Percentiles rank a stretch among this genome's conserved stretches.
Conservation (phyloP, 2,329 filamentous ascomycete genomes). For the Colletotrichum sp. region DNA sequence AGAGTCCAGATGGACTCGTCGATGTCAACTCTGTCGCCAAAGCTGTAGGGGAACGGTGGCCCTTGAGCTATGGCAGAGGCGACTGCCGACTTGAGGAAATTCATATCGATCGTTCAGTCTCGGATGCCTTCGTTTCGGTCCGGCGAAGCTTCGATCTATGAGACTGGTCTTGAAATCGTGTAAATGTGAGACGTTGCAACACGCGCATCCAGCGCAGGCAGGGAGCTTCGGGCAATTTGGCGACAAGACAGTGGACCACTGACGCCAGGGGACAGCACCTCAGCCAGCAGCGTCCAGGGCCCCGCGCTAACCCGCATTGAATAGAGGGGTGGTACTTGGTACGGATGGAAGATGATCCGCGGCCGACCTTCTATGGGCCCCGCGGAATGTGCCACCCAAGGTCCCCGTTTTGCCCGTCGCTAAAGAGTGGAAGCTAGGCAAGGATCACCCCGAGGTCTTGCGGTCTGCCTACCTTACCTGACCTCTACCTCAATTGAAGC, state of each 20-base stretch:
- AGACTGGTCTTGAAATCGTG: background rate
- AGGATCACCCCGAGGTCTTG: slow-evolving; percentile 14
- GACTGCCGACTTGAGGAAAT: slow-evolving; percentile 97
- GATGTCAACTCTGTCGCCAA: slow-evolving; percentile 90
- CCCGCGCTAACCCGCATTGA: slow-evolving; percentile 21
- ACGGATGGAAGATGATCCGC: slow-evolving; percentile 10
- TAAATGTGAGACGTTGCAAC: slow-evolving; percentile 4
- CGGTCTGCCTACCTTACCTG: background rate
- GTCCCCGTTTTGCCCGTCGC: background rate
- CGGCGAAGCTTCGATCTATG: background rate
- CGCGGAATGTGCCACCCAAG: background rate
- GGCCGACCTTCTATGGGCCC: background rate
- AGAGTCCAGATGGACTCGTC: slow-evolving; percentile 97
- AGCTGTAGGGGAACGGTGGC: slow-evolving; percentile 88
- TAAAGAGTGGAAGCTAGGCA: slow-evolving; percentile 5
- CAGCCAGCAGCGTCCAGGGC: background rate
- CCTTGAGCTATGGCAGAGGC: slow-evolving; percentile 96
- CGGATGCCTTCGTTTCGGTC: background rate
- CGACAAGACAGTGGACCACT: slow-evolving; percentile 13
- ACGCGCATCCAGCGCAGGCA: slow-evolving; percentile 10
- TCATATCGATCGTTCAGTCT: slow-evolving; percentile 62
- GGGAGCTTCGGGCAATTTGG: slow-evolving; percentile 16
- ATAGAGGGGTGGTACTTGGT: slow-evolving; percentile 16
- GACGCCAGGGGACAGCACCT: background rate
- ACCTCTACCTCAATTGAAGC: background rate